phyloP scores from a whole-genome alignment of 169 alveolate species.

The Theileria luwenshuni region DNA sequence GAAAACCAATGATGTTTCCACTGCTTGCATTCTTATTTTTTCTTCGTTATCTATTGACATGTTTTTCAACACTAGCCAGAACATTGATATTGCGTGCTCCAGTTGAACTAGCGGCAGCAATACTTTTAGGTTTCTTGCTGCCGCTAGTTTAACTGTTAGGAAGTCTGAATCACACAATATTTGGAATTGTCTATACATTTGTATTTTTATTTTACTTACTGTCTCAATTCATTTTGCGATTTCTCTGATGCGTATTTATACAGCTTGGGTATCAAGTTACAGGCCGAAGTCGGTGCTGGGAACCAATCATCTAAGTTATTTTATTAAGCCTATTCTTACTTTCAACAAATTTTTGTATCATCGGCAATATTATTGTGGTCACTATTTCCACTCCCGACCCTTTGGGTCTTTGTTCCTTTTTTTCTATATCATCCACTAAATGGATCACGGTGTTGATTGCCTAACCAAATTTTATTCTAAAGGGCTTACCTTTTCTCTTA shows the following conservation, averaged over 20 bases:
- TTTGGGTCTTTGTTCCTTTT: background rate
- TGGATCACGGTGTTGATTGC: conserved; percentile 32
- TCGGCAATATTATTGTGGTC: conserved; percentile 36
- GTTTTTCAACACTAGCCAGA: conserved; percentile 71
- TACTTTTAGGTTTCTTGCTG: conserved; percentile 49
- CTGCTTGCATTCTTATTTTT: conserved; percentile 46
- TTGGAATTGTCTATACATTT: conserved; percentile 35
- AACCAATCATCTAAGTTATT: conserved; percentile 59
- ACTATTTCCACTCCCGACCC: conserved; percentile 29
- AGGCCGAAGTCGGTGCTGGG: conserved; percentile 61
- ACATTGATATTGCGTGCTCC: conserved; percentile 67
- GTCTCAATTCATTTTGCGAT: conserved; percentile 41
- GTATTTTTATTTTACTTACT: conserved; percentile 8
- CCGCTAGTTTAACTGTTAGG: conserved; percentile 52
- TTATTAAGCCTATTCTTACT: conserved; percentile 26
- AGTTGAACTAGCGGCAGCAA: conserved; percentile 39
- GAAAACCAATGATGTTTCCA: conserved; percentile 59
- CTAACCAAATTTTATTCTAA: background rate
- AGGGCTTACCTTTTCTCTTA: conserved; percentile 43
- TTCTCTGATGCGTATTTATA: conserved; percentile 59
- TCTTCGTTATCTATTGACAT: conserved; percentile 67
- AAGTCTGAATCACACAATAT: conserved; percentile 59
- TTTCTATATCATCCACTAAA: conserved; percentile 32
- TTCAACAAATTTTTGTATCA: conserved; percentile 40
- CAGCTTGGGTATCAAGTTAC: conserved; percentile 46